Percentiles rank a stretch among this genome's conserved stretches.
phyloP scores from a whole-genome alignment of 2,329 filamentous ascomycete species.

The Venturia nashicola region DNA sequence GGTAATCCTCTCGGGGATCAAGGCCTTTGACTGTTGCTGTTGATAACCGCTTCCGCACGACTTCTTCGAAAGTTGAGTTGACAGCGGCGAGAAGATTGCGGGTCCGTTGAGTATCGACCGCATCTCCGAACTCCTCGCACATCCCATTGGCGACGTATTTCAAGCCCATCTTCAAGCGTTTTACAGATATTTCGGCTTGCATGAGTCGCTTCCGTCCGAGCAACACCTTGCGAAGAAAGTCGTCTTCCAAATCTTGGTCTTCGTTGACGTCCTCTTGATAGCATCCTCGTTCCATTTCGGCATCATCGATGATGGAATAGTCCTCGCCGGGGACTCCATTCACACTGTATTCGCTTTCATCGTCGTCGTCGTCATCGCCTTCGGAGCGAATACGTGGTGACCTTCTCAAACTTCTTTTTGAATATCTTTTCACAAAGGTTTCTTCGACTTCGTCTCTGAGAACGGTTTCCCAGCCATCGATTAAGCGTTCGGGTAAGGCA shows the following conservation, averaged over 20 bases:
- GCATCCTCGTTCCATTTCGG: background rate
- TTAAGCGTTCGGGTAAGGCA: conserved; percentile 1
- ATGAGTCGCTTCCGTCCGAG: conserved; percentile 7
- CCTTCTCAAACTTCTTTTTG: background rate
- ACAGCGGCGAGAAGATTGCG: conserved; percentile 31
- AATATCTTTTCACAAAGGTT: background rate
- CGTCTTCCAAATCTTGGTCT: conserved; percentile 1
- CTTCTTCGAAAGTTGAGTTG: conserved; percentile 15
- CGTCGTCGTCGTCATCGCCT: background rate
- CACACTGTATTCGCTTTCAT: background rate
- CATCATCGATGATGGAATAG: conserved; percentile 2
- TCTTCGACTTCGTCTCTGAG: conserved; percentile 5
- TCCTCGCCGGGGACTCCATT: background rate
- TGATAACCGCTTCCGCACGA: conserved; percentile 5
- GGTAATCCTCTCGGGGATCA: conserved; percentile 3
- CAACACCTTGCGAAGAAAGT: conserved; percentile 5
- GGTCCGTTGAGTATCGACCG: conserved; percentile 21
- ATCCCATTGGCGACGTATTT: conserved; percentile 7
- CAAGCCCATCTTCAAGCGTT: conserved; percentile 7
- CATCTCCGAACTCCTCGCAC: conserved; percentile 4
- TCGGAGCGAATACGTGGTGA: background rate
- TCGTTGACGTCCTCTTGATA: background rate
- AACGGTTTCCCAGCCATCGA: conserved; percentile 6
- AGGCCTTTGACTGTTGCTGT: background rate
- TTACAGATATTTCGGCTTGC: conserved; percentile 9